Percentiles rank a stretch among this genome's conserved stretches.
Conservation (phyloP, 768 basidiomycete genomes). For the Cubamyces lactineus region DNA sequence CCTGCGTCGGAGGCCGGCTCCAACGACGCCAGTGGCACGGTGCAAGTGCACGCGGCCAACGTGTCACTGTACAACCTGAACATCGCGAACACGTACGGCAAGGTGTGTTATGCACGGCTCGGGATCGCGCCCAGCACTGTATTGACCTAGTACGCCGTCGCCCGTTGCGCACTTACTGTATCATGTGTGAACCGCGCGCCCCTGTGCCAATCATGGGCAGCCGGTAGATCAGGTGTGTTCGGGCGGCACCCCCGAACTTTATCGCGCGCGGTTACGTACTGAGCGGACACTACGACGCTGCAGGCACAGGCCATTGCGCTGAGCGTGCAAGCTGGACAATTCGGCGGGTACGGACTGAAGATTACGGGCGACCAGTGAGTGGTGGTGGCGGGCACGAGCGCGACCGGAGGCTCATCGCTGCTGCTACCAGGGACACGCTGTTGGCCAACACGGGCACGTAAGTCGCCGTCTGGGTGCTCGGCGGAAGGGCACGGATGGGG, state of each 20-base stretch:
- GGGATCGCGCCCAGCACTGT: constrained; percentile 13
- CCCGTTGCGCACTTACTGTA: neutral
- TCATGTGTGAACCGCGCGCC: neutral
- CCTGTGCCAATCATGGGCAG: constrained; percentile 6
- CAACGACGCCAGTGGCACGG: constrained; percentile 33
- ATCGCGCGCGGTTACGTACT: constrained; percentile 6
- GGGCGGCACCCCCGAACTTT: neutral
- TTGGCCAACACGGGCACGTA: constrained; percentile 29
- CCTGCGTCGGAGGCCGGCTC: constrained; percentile 32
- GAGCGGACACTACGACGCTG: neutral
- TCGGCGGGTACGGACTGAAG: constrained; percentile 30
- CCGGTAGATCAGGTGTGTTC: constrained; percentile 24
- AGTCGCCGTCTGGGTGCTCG: neutral
- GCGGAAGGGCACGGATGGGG: neutral
- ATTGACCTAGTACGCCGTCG: neutral
- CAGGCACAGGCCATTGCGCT: constrained; percentile 31
- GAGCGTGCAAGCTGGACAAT: constrained; percentile 26
- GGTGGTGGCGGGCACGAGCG: neutral
- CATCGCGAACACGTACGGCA: constrained; percentile 32
- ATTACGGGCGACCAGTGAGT: constrained; percentile 29
- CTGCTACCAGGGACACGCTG: constrained; percentile 26
- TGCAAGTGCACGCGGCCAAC: constrained; percentile 28
- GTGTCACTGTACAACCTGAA: constrained; percentile 33
- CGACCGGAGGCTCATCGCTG: neutral
- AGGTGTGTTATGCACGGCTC: constrained; percentile 9